These are phyloP conservation scores for Begonia masoniana DNA, from an alignment of 306 rosid species.

Conservation along the genomic window DNA sequence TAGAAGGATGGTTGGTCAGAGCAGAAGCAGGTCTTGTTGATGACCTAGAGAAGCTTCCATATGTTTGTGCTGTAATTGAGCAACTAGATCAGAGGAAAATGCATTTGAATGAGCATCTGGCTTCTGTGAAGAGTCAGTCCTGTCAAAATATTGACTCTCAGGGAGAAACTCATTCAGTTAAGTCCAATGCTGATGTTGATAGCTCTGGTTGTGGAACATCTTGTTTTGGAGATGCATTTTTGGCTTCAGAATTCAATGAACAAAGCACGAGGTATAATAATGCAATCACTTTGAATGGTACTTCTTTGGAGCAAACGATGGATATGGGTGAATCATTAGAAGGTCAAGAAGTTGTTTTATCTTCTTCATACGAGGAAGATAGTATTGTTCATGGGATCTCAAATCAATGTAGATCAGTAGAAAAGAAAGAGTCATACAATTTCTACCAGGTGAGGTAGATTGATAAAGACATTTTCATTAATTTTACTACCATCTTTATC, in stretches of 20 bases:
- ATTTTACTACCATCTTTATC: neutral
- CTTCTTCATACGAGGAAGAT: constrained; percentile 39
- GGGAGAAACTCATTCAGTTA: constrained; percentile 18
- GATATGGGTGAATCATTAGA: constrained; percentile 27
- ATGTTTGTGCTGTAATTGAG: constrained; percentile 88
- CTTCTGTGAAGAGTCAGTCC: constrained; percentile 19
- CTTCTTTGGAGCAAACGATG: constrained; percentile 23
- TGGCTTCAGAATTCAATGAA: constrained; percentile 23
- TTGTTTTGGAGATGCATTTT: constrained; percentile 21
- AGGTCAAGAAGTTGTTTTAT: constrained; percentile 6
- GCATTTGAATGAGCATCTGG: constrained; percentile 61
- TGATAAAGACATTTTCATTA: constrained; percentile 1
- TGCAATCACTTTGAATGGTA: constrained; percentile 5
- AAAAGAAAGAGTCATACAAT: constrained; percentile 55
- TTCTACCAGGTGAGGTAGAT: constrained; percentile 66
- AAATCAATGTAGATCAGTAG: constrained; percentile 27
- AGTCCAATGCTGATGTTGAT: constrained; percentile 16
- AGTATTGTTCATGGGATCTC: constrained; percentile 18
- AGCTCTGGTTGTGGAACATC: constrained; percentile 25
- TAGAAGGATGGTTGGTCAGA: constrained; percentile 82
- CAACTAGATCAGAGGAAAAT: constrained; percentile 77
- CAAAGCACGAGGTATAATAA: constrained; percentile 12
- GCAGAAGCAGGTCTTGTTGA: constrained; percentile 88
- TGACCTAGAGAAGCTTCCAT: constrained; percentile 88
- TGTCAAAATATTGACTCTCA: constrained; percentile 17